phyloP scores from a whole-genome alignment of 352 stramenopile species.

The Phytophthora fragariae region DNA sequence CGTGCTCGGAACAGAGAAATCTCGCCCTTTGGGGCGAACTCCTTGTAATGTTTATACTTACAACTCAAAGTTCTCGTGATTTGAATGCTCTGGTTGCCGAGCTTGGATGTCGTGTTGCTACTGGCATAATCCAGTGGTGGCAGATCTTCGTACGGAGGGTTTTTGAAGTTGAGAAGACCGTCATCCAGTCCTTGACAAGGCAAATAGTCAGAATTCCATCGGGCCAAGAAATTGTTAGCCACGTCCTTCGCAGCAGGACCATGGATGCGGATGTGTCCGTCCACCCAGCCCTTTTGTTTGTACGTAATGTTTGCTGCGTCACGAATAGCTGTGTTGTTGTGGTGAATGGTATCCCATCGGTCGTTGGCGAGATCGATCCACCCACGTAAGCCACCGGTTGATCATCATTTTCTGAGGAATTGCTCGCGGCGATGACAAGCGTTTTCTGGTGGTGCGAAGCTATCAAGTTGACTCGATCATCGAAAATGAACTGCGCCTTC shows the following conservation, averaged over 20 bases:
- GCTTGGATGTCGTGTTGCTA: slow-evolving; percentile 13
- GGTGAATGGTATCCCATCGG: slow-evolving; percentile 65
- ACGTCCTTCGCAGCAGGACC: slow-evolving; percentile 55
- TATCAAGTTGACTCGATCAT: slow-evolving; percentile 49
- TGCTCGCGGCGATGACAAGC: slow-evolving; percentile 37
- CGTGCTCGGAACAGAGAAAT: slow-evolving; percentile 47
- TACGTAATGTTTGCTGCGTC: slow-evolving; percentile 38
- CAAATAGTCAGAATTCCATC: slow-evolving; percentile 54
- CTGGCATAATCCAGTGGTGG: slow-evolving; percentile 17
- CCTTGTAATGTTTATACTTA: slow-evolving; percentile 50
- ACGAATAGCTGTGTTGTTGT: slow-evolving; percentile 52
- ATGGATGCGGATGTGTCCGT: slow-evolving; percentile 51
- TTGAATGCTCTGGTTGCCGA: slow-evolving; percentile 47
- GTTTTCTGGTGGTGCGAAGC: slow-evolving; percentile 65
- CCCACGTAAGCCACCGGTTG: slow-evolving; percentile 52
- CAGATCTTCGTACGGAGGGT: slow-evolving; percentile 35
- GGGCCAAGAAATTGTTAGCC: slow-evolving; percentile 53
- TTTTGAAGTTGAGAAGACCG: slow-evolving; percentile 48
- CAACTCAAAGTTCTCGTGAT: slow-evolving; percentile 71
- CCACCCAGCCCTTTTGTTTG: slow-evolving; percentile 58
- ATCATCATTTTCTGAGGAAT: slow-evolving; percentile 1
- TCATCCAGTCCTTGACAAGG: slow-evolving; percentile 33
- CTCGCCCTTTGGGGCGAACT: slow-evolving; percentile 62
- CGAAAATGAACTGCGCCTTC: slow-evolving; percentile 46
- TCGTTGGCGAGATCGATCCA: slow-evolving; percentile 56